Percentiles rank a stretch among this genome's conserved stretches.
Evolutionary conservation across 331 rosid species (phyloP).

Genomic region (Cucumis variabilis): DNA sequence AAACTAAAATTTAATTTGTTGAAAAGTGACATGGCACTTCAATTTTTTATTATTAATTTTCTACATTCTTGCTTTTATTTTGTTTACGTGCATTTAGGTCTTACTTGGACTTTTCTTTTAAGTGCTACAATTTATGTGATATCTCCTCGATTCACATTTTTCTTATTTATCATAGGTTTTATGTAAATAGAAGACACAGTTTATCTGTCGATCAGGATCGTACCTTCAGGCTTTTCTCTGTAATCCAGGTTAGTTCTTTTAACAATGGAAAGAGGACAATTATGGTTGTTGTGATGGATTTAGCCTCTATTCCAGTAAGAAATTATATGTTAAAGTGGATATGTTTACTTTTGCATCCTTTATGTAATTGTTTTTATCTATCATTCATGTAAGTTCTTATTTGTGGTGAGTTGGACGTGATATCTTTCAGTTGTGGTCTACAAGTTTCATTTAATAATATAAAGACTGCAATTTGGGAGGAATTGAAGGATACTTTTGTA

Average conservation of each 20-base stretch:
- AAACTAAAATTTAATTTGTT: too few species aligned
- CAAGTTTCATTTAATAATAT: background rate
- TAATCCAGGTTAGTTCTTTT: slow-evolving; percentile 75
- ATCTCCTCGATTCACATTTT: background rate
- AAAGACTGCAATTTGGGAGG: background rate
- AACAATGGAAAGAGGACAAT: background rate
- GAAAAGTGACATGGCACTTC: background rate
- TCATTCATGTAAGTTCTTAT: background rate
- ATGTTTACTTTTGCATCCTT: background rate
- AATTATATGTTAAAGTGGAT: background rate
- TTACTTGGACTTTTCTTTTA: background rate
- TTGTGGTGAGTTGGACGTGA: background rate
- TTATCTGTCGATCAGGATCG: slow-evolving; percentile 99
- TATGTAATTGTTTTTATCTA: too few species aligned
- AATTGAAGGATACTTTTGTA: background rate
- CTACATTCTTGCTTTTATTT: background rate
- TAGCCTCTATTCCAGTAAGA: background rate
- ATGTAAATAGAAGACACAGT: slow-evolving; percentile 95
- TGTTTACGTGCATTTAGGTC: background rate
- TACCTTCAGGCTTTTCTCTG: slow-evolving; percentile 92
- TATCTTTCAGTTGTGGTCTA: background rate
- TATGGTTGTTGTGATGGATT: background rate
- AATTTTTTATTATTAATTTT: too few species aligned
- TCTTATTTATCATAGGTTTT: slow-evolving; percentile 65
- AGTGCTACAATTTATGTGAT: background rate